These are phyloP conservation scores for Cudoniella acicularis DNA, from an alignment of 495 filamentous ascomycete genomes.

Conservation along the genomic window DNA sequence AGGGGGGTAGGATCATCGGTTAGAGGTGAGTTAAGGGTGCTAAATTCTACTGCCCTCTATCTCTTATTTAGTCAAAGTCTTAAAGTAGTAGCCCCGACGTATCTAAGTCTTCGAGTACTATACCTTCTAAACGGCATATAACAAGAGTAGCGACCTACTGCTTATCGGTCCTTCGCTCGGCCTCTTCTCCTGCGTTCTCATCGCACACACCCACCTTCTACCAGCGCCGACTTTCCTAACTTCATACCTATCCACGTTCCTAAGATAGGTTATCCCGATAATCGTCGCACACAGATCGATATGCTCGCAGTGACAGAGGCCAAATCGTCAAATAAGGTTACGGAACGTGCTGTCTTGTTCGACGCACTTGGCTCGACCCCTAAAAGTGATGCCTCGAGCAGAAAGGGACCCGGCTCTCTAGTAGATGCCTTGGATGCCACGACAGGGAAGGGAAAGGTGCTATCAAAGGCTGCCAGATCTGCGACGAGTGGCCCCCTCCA, in stretches of 20 bases:
- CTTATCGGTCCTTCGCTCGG: no score
- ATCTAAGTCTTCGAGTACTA: conserved; percentile 5
- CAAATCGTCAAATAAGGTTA: conserved; percentile 4
- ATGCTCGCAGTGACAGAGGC: conserved; percentile 8
- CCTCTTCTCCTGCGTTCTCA: no score
- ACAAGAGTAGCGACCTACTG: no score
- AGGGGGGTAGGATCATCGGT: background rate
- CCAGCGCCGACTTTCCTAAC: no score
- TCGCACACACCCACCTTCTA: no score
- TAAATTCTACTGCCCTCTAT: conserved; percentile 11
- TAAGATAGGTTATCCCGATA: no score
- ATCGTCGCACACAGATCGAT: no score
- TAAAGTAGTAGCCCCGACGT: conserved; percentile 10
- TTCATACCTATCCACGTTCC: no score
- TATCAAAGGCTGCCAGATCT: conserved; percentile 3
- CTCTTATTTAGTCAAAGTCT: background rate
- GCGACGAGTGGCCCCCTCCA: conserved; percentile 10
- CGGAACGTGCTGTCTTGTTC: no score
- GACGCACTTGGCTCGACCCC: conserved; percentile 9
- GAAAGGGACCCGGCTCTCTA: conserved; percentile 6
- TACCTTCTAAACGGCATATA: no score
- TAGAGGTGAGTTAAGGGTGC: conserved; percentile 4
- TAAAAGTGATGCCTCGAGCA: conserved; percentile 9
- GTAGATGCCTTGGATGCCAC: background rate
- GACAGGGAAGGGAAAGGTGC: background rate